Conservation (phyloP, 768 basidiomycete species). For the Megacollybia marginata region DNA sequence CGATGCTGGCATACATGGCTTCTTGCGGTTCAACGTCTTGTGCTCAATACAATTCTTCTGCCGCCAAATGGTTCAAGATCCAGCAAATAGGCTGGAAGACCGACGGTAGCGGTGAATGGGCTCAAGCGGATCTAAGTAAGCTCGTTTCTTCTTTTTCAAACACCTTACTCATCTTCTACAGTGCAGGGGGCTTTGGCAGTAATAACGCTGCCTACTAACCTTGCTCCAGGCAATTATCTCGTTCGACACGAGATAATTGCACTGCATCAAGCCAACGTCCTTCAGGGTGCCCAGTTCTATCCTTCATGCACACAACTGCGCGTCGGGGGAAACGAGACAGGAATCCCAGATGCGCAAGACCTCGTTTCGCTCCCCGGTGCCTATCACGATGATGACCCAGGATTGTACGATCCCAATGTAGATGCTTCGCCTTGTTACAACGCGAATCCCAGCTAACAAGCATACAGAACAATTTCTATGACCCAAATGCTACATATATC, state of each 20-base stretch:
- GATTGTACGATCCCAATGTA: conserved; percentile 41
- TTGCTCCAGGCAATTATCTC: conserved; percentile 67
- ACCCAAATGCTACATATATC: conserved; percentile 13
- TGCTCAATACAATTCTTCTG: conserved; percentile 30
- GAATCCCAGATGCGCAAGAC: conserved; percentile 35
- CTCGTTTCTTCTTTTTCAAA: conserved; percentile 5
- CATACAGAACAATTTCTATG: conserved; percentile 3
- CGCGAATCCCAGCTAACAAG: neutral
- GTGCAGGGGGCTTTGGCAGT: conserved; percentile 33
- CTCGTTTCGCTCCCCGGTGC: conserved; percentile 67
- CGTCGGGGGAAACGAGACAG: conserved; percentile 47
- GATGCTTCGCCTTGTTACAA: conserved; percentile 1
- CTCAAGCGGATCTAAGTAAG: conserved; percentile 47
- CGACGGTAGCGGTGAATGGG: conserved; percentile 31
- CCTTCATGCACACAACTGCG: conserved; percentile 58
- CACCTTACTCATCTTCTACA: conserved; percentile 10
- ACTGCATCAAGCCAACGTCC: conserved; percentile 46
- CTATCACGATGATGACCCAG: conserved; percentile 64
- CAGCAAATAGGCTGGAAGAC: conserved; percentile 24
- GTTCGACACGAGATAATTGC: conserved; percentile 78
- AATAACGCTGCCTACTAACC: conserved; percentile 37
- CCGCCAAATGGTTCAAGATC: conserved; percentile 46
- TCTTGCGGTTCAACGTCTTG: conserved; percentile 31
- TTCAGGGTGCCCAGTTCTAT: conserved; percentile 76
- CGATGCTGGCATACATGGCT: conserved; percentile 47